Percentiles rank a stretch among this genome's conserved stretches.
Evolutionary conservation across 345 rosid species (phyloP).

Genomic region (Gossypium ekmanianum): DNA sequence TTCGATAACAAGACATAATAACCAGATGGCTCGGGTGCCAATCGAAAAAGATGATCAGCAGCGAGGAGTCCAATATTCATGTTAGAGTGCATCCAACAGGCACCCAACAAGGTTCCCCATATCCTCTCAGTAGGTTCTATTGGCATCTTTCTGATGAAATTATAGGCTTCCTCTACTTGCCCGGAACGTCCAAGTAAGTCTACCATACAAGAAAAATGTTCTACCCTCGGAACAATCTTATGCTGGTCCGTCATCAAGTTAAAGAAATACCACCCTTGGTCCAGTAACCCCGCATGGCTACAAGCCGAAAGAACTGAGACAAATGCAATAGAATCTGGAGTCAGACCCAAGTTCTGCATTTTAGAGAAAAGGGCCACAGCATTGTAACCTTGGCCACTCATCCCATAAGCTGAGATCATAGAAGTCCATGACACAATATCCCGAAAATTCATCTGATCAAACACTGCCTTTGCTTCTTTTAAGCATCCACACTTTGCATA

Average conservation of each 20-base stretch:
- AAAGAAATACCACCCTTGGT: conserved; percentile 48
- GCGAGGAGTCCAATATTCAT: conserved; percentile 63
- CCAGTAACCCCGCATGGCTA: conserved; percentile 63
- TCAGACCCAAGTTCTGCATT: conserved; percentile 53
- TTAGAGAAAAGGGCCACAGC: conserved; percentile 52
- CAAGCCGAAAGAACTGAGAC: conserved; percentile 74
- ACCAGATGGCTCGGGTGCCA: conserved; percentile 63
- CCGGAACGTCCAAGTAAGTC: conserved; percentile 73
- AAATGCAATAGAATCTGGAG: conserved; percentile 70
- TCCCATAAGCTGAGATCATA: conserved; percentile 73
- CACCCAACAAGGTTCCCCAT: conserved; percentile 73
- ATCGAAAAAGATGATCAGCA: conserved; percentile 53
- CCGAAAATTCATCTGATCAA: conserved; percentile 49
- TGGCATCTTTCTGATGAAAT: conserved; percentile 48
- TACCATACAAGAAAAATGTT: conserved; percentile 76
- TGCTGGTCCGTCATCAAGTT: conserved; percentile 47
- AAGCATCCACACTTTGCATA: conserved; percentile 70
- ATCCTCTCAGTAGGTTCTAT: conserved; percentile 61
- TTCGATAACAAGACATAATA: conserved; percentile 71
- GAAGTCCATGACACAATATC: conserved; percentile 81
- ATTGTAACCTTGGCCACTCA: conserved; percentile 50
- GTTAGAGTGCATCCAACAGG: conserved; percentile 52
- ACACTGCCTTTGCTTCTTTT: conserved; percentile 49
- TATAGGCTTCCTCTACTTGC: conserved; percentile 55
- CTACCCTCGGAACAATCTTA: conserved; percentile 50